Percentiles rank a stretch among this genome's conserved stretches.
Conservation (phyloP, 2,329 filamentous ascomycete genomes). For the Penicillium sp. region DNA sequence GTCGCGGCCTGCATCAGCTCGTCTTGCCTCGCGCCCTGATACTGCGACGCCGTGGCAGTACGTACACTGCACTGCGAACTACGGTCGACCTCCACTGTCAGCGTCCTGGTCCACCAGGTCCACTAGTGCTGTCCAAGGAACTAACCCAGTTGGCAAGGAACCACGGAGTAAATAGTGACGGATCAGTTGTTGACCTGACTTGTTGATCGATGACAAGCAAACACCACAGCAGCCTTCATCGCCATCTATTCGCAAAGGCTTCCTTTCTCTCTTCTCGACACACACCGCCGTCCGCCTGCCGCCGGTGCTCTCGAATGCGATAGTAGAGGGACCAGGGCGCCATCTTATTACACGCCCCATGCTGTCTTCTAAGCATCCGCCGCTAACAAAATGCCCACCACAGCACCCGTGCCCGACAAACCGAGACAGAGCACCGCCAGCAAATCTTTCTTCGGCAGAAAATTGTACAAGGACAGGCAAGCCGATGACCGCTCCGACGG, state of each 20-base stretch:
- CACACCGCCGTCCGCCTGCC: neutral
- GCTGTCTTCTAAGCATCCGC: slow-evolving; percentile 25
- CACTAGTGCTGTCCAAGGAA: neutral
- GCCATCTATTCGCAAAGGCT: neutral
- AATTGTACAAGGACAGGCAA: slow-evolving; percentile 66
- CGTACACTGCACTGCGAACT: too few species aligned
- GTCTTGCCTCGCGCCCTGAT: neutral
- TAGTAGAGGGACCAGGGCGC: slow-evolving; percentile 9
- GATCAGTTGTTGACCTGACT: neutral
- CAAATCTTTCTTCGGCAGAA: slow-evolving; percentile 84
- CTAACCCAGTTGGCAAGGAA: neutral
- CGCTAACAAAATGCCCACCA: slow-evolving; percentile 45
- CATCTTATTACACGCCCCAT: slow-evolving; percentile 10
- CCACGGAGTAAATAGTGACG: neutral
- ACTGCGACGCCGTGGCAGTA: neutral
- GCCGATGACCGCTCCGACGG: slow-evolving; percentile 61
- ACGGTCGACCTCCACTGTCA: slow-evolving; percentile 1
- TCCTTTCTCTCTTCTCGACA: neutral
- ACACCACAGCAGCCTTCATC: neutral
- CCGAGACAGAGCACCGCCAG: slow-evolving; percentile 75
- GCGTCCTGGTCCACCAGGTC: neutral
- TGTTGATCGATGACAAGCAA: neutral
- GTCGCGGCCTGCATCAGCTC: neutral
- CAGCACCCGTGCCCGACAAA: slow-evolving; percentile 68
- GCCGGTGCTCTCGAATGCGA: neutral